Evolutionary conservation across 2,329 filamentous ascomycete genomes (phyloP), one percentile per base, ranked within the genome.

Genomic region (Phialocephala sp.): DNA sequence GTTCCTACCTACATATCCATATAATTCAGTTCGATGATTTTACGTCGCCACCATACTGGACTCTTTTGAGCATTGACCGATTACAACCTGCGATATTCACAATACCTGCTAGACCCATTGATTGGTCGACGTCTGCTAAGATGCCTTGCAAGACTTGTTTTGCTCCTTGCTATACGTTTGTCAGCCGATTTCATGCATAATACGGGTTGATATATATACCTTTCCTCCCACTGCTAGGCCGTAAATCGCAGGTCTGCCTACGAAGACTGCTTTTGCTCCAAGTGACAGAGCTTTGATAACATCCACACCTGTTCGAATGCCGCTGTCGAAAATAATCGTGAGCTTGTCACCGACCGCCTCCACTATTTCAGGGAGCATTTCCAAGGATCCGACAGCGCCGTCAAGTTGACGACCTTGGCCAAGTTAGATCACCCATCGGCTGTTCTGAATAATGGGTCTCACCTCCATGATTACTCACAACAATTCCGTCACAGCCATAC

Each of bases 321-420:
- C 85, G 12, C 81, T 83, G 71, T 91, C 89, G 18, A 91, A 84
- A 52, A 90, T 81, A 22, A 91, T 80, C 0, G 84, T 83, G n/a
- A 89, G 79, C 65, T 81, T 82, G 20, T 82, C 81, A 1, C 89
- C 85, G 0, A 88, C 87, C 0, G 85, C 86, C 4, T 88, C 85
- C 66, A 86, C 84, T 67, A 90, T 86, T 69, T 87, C 82, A 0
- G 85, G 83, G 56, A 90, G 77, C 73, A 87, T 81, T 62, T 87
- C 85, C 4, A 88, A 76, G 4, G 83, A 83, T 2, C 81, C 82
- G 6, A 83, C 78, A 2, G 83, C 84, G 4, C 85, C 84, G 67
- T 88, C 85, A 12, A 87, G 76, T 74, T 89, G 86, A 32, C 85
- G 75, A 73, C 75, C 86, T 69, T 22, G 11, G 36, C 50, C 27